Base-by-base conservation (phyloP, 1,284 basidiomycete species). In the Puccinia novopanici region DNA sequence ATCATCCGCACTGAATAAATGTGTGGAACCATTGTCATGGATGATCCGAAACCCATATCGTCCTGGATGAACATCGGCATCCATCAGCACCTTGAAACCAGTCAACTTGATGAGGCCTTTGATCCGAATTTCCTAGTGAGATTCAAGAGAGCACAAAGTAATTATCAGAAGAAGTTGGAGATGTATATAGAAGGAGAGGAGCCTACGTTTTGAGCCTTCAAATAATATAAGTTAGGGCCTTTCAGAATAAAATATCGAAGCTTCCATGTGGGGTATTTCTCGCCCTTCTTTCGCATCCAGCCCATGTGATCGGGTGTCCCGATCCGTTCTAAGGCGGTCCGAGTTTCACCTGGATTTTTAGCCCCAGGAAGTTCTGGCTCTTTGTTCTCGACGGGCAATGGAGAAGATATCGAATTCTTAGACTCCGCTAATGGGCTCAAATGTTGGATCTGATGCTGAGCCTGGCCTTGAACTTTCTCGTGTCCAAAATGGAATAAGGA, bases 271-370 rank as follows among this genome's bases (percentile, higher is more conserved):
- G 93, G 94, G 87, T 98, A 98, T 81, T 92, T 89, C 78, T 98
- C 96, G 24, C 94, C 93, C 87, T 91, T 93, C 89, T 99, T 99
- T 85, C 92, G 90, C 91, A 99, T 92, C 92, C 94, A 98, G 12
- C 97, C 95, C 34, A 89, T 88, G 85, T 93, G 91, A 87, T 98
- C 95, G 19, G 93, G 91, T 57, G 89, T 89, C 19, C 95, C 94
- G 82, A 98, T 95, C 86, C 95, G 92, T 82, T 93, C 90, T 70
- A 96, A 86, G 54, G 95, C 92, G 17, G 86, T 84, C 42, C 75
- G 77, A 8, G 83, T 82, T 15, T 70, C 68, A 24, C 63, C 73
- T 42, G 83, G 76, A 48, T 40, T 54, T n/a, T 27, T 80, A 10
- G 1, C 37, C 42, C 52, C 65, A 82, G 89, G 92, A 86, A 89